Evolutionary conservation across 2,329 filamentous ascomycete genomes (phyloP).

Genomic region (Dendryphion nanum): DNA sequence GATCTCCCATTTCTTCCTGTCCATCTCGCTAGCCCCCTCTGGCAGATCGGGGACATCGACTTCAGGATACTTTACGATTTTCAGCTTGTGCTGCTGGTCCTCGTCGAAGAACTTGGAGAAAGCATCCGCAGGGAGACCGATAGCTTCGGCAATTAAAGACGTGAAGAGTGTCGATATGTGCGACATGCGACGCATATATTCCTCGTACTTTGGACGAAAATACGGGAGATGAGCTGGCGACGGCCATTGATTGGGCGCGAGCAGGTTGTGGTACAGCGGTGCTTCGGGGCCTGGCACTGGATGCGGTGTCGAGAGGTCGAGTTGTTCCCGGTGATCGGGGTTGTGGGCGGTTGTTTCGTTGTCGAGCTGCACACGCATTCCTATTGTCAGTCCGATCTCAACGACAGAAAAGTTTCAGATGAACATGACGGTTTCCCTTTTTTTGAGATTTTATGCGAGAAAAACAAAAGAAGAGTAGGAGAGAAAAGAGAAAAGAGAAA

Average conservation of each 20-base stretch:
- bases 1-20: slow-evolving; percentile 50
- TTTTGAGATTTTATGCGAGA: too few relatives aligned
- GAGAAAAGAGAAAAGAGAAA: slow-evolving; percentile 4
- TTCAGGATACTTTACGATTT: slow-evolving; percentile 86
- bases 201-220: slow-evolving; percentile 67
- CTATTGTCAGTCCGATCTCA: not conserved
- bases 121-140: slow-evolving; percentile 65
- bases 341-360: slow-evolving; percentile 68
- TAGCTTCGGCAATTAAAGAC: slow-evolving; percentile 78
- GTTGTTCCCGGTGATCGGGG: slow-evolving; percentile 80
- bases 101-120: slow-evolving; percentile 77
- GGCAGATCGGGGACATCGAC: slow-evolving; percentile 34
- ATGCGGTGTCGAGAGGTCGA: slow-evolving; percentile 81
- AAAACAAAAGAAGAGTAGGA: slow-evolving; percentile 1
- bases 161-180: slow-evolving; percentile 72
- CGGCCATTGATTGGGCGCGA: slow-evolving; percentile 80
- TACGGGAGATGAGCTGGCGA: slow-evolving; percentile 59
- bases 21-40: slow-evolving; percentile 25
- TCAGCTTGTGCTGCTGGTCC: slow-evolving; percentile 77
- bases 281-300: slow-evolving; percentile 59
- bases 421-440: too few relatives aligned
- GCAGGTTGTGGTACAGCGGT: slow-evolving; percentile 72
- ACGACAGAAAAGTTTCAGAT: not conserved
- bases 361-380: slow-evolving; percentile 45
- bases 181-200: slow-evolving; percentile 77